Conservation (phyloP, 805 yeast genomes). For the Candida cerambycidarum region DNA sequence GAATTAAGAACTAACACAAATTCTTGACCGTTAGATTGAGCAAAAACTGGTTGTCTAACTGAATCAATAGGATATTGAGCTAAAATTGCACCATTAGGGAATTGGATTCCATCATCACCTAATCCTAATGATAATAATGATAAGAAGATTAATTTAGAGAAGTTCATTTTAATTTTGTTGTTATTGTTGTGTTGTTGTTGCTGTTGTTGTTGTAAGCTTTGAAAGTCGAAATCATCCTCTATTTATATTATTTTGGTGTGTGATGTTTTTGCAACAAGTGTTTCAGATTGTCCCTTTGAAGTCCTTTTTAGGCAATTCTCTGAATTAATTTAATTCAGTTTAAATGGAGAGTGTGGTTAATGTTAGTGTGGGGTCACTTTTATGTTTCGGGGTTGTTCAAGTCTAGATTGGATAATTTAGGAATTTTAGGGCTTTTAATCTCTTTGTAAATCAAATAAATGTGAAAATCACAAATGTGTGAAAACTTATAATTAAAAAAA, state of each 20-base stretch:
- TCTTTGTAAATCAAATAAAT: too few relatives aligned
- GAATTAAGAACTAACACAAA: constrained; percentile 17
- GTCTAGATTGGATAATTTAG: too few relatives aligned
- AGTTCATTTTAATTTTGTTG: not conserved
- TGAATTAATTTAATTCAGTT: too few relatives aligned
- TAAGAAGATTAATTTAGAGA: not conserved
- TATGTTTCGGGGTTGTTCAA: too few relatives aligned
- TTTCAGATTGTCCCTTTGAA: constrained; percentile 4
- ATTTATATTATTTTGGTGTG: constrained; percentile 1
- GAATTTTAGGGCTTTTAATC: too few relatives aligned
- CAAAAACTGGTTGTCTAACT: constrained; percentile 11
- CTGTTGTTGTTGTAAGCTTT: not conserved
- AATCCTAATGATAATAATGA: constrained; percentile 1
- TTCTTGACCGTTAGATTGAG: constrained; percentile 10
- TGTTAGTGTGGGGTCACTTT: too few relatives aligned
- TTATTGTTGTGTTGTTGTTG: too few relatives aligned
- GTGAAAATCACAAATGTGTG: too few relatives aligned
- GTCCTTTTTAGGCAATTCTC: constrained; percentile 3
- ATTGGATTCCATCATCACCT: constrained; percentile 7
- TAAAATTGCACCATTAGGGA: constrained; percentile 16
- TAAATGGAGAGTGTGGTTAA: too few relatives aligned
- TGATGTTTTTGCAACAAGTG: constrained; percentile 1
- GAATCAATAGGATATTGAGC: constrained; percentile 15
- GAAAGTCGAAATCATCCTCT: not conserved
- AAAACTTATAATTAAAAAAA: too few relatives aligned